These are phyloP conservation scores for Eurotiales sp. DNA, from an alignment of 2,329 filamentous ascomycete species.

Conservation along the genomic window DNA sequence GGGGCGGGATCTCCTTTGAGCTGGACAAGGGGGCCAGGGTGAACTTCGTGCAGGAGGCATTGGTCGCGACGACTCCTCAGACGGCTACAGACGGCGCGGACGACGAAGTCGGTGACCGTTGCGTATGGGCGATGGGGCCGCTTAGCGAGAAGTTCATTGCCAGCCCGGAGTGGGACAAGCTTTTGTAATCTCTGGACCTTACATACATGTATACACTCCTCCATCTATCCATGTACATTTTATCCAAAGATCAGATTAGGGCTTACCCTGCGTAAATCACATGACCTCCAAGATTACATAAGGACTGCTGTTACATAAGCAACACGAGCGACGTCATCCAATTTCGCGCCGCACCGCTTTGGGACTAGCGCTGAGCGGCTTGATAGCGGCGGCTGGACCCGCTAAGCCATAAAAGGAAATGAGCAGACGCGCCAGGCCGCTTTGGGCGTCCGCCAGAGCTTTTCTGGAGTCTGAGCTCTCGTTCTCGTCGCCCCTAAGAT, in stretches of 20 bases:
- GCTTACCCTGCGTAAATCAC: background rate
- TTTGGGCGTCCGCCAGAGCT: no score
- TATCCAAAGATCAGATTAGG: background rate
- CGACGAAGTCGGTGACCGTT: conserved; percentile 19
- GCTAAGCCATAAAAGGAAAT: background rate
- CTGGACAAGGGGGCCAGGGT: conserved; percentile 55
- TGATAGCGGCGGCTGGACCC: background rate
- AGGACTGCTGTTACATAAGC: no score
- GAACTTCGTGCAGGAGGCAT: conserved; percentile 59
- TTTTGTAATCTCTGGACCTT: conserved; percentile 33
- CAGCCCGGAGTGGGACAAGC: conserved; percentile 57
- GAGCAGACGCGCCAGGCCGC: background rate
- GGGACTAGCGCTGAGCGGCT: background rate
- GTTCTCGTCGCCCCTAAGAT: background rate
- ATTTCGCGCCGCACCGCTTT: background rate
- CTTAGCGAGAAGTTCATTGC: conserved; percentile 64
- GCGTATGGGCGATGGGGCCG: conserved; percentile 56
- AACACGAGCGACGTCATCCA: conserved; percentile 14
- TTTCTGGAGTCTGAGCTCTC: no score
- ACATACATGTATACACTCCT: background rate
- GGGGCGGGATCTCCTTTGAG: conserved; percentile 59
- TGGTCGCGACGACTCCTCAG: conserved; percentile 37
- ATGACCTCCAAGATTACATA: no score
- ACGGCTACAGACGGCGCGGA: conserved; percentile 20
- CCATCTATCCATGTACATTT: background rate